Conservation (phyloP, 306 rosid species). For the Castanea sativa region DNA sequence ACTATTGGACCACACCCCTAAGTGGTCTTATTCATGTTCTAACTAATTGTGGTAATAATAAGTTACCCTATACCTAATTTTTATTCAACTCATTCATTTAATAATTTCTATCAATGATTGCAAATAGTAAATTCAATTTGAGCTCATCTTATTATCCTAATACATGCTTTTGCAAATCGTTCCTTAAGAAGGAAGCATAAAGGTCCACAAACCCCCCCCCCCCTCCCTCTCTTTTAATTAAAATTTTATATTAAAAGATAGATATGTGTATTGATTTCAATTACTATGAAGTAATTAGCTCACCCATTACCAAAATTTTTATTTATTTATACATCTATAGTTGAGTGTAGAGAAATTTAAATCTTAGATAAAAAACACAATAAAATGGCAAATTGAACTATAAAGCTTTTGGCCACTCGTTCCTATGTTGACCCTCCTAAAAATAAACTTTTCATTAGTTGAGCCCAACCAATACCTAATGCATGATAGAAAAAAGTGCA, state of each 20-base stretch:
- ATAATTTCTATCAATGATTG: neutral
- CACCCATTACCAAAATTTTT: neutral
- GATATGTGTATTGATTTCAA: too few relatives aligned
- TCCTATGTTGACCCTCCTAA: neutral
- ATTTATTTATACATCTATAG: too few relatives aligned
- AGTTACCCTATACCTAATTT: neutral
- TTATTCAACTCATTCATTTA: neutral
- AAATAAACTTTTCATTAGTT: neutral
- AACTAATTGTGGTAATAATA: neutral
- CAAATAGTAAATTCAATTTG: neutral
- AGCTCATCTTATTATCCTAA: too few relatives aligned
- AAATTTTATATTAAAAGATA: too few relatives aligned
- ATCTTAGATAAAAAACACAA: too few relatives aligned
- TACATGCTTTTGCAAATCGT: too few relatives aligned
- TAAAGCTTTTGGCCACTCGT: too few relatives aligned
- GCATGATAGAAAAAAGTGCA: neutral
- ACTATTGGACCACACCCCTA: too few relatives aligned
- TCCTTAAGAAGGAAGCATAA: too few relatives aligned
- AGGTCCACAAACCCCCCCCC: too few relatives aligned
- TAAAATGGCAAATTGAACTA: too few relatives aligned
- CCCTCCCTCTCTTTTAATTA: neutral
- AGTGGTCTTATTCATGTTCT: neutral
- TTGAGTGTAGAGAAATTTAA: too few relatives aligned
- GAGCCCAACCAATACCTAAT: neutral
- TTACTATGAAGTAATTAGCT: neutral